Conservation (phyloP, 306 rosid genomes). For the Casuarina cunninghamiana region DNA sequence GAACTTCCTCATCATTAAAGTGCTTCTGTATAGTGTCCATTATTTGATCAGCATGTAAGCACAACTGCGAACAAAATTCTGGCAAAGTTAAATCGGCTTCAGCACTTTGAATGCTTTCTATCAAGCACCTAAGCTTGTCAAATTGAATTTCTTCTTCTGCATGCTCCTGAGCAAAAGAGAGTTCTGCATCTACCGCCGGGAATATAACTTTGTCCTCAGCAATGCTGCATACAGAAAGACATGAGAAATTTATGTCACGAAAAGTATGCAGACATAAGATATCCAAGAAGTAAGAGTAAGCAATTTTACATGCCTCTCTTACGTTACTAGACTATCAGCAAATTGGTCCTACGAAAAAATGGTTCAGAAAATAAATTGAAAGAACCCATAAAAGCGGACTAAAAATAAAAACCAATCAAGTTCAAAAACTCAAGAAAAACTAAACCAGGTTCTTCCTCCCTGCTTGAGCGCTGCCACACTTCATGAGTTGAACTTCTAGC, state of each 20-base stretch:
- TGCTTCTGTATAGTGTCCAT: conserved; percentile 26
- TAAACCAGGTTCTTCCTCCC: neutral
- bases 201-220: conserved; percentile 38
- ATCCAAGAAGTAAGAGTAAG: conserved; percentile 1
- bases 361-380: neutral
- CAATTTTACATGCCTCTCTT: neutral
- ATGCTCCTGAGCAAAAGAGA: conserved; percentile 30
- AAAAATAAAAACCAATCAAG: neutral
- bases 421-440: neutral
- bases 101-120: conserved; percentile 30
- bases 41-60: conserved; percentile 29
- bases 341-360: neutral
- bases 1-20: conserved; percentile 31
- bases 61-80: conserved; percentile 21
- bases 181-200: conserved; percentile 31
- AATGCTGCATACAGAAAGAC: conserved; percentile 26
- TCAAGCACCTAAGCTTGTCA: conserved; percentile 31
- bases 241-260: conserved; percentile 22
- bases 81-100: conserved; percentile 18
- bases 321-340: neutral
- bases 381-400: neutral
- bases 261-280: neutral
- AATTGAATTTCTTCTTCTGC: conserved; percentile 28
- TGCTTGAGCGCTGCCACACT: neutral
- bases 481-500: conserved; percentile 1